Evolutionary conservation across 2,329 filamentous ascomycete genomes (phyloP).

Genomic region (Tolypocladium nubicola): DNA sequence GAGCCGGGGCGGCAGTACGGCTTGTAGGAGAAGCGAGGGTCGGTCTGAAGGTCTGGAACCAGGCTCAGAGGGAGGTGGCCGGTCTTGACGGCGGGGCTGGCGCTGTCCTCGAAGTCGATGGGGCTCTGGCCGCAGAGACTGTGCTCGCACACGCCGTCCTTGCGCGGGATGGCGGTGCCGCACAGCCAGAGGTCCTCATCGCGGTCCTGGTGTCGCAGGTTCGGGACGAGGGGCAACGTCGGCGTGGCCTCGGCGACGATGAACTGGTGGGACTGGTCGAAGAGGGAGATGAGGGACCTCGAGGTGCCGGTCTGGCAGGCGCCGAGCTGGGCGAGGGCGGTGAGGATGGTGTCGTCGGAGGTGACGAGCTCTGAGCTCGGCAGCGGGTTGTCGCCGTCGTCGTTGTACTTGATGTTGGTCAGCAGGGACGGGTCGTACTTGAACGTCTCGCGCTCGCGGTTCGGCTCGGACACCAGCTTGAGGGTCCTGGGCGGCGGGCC

Average conservation of each 20-base stretch:
- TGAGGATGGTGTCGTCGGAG: slow-evolving; percentile 29
- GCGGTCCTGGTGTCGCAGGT: slow-evolving; percentile 1
- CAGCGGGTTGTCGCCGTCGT: slow-evolving; percentile 11
- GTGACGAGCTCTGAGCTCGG: slow-evolving; percentile 14
- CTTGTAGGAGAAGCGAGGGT: slow-evolving; percentile 18
- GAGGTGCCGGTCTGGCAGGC: slow-evolving; percentile 29
- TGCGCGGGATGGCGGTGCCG: slow-evolving; percentile 19
- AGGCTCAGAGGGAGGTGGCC: slow-evolving; percentile 19
- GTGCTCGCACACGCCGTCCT: slow-evolving; percentile 16
- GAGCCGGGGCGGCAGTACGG: slow-evolving; percentile 13
- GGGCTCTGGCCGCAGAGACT: slow-evolving; percentile 8
- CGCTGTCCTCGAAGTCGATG: not conserved
- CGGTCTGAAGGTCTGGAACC: slow-evolving; percentile 19
- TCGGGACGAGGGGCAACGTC: slow-evolving; percentile 22
- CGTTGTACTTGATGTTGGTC: slow-evolving; percentile 12
- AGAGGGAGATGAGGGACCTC: slow-evolving; percentile 38
- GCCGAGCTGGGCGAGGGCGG: slow-evolving; percentile 38
- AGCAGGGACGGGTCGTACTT: slow-evolving; percentile 11
- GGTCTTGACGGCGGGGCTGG: not conserved
- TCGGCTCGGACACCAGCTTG: slow-evolving; percentile 9
- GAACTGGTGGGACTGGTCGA: slow-evolving; percentile 36
- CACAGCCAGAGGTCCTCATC: slow-evolving; percentile 15
- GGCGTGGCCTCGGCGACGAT: slow-evolving; percentile 40
- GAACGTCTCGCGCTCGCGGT: slow-evolving; percentile 20
- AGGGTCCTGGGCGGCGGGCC: not conserved